These are phyloP conservation scores for Ceratocystis destructans DNA, from an alignment of 2,329 filamentous ascomycete genomes.

Conservation along the genomic window DNA sequence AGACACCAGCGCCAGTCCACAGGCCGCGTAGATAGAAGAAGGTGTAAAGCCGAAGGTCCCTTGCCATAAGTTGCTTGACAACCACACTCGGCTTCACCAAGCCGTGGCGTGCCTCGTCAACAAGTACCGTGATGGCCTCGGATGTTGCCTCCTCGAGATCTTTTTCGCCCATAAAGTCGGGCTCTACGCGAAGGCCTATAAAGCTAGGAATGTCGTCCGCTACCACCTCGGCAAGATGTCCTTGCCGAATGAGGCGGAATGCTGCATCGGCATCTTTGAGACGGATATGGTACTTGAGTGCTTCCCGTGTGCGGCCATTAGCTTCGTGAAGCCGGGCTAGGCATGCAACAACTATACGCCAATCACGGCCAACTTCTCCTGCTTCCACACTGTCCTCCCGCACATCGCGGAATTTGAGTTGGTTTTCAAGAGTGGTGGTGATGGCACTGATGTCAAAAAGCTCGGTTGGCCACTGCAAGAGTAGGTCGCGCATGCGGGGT, in stretches of 20 bases:
- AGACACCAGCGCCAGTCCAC: conserved; percentile 62
- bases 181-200: conserved; percentile 68
- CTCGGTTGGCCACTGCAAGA: conserved; percentile 73
- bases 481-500: conserved; percentile 58
- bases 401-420: conserved; percentile 62
- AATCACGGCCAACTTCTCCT: conserved; percentile 61
- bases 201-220: conserved; percentile 82
- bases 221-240: conserved; percentile 79
- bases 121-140: conserved; percentile 74
- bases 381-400: conserved; percentile 63
- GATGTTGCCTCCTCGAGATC: conserved; percentile 69
- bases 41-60: conserved; percentile 58
- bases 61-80: conserved; percentile 58
- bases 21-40: conserved; percentile 85
- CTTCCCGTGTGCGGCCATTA: conserved; percentile 67
- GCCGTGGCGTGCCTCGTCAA: conserved; percentile 81
- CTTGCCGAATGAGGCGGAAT: conserved; percentile 72
- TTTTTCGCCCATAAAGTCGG: conserved; percentile 43
- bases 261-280: conserved; percentile 85
- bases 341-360: conserved; percentile 77
- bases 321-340: conserved; percentile 75
- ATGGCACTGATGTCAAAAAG: conserved; percentile 69
- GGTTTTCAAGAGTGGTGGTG: conserved; percentile 65
- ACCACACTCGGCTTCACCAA: conserved; percentile 68
- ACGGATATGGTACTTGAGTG: conserved; percentile 75